These are phyloP conservation scores for Ophiostoma sp. DNA, from an alignment of 2,329 filamentous ascomycete genomes.

Conservation along the genomic window DNA sequence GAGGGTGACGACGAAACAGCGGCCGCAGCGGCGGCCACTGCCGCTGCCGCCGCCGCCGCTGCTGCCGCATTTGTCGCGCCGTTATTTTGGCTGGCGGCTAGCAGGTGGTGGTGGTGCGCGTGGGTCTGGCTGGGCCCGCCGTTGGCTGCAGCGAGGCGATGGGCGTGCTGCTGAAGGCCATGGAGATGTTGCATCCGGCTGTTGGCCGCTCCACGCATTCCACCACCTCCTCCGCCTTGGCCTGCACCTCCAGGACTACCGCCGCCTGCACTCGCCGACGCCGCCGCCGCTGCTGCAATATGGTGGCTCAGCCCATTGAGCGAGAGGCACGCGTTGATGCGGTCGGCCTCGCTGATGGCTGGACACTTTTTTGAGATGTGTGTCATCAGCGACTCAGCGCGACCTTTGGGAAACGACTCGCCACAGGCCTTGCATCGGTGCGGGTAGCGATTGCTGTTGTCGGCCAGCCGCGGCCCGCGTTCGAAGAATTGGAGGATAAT, in stretches of 20 bases:
- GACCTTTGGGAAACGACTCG: constrained; percentile 85
- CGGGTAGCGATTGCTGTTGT: constrained; percentile 88
- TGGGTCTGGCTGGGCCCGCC: constrained; percentile 27
- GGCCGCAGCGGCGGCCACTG: constrained; percentile 23
- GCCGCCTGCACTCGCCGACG: constrained; percentile 3
- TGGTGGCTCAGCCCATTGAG: constrained; percentile 64
- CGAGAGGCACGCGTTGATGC: constrained; percentile 71
- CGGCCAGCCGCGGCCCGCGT: constrained; percentile 79
- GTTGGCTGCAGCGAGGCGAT: constrained; percentile 10
- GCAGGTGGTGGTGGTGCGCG: constrained; percentile 31
- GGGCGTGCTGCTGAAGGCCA: constrained; percentile 13
- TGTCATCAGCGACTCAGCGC: constrained; percentile 76
- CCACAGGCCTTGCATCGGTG: constrained; percentile 88
- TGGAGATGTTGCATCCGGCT: constrained; percentile 22
- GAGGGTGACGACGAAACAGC: constrained; percentile 24
- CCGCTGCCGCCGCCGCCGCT: constrained; percentile 17
- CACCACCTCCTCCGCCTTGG: neutral
- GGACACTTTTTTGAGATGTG: constrained; percentile 88
- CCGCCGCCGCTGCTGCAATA: constrained; percentile 30
- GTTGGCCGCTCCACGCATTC: constrained; percentile 4
- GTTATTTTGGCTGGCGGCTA: constrained; percentile 21
- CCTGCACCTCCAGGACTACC: neutral
- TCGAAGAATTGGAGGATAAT: constrained; percentile 87
- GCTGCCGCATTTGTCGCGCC: constrained; percentile 2
- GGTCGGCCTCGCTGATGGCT: constrained; percentile 71